A percentile compares a stretch with the other conserved stretches of the same genome.
Evolutionary conservation across 2,329 filamentous ascomycete genomes (phyloP).

Genomic region (Alternaria sp.): DNA sequence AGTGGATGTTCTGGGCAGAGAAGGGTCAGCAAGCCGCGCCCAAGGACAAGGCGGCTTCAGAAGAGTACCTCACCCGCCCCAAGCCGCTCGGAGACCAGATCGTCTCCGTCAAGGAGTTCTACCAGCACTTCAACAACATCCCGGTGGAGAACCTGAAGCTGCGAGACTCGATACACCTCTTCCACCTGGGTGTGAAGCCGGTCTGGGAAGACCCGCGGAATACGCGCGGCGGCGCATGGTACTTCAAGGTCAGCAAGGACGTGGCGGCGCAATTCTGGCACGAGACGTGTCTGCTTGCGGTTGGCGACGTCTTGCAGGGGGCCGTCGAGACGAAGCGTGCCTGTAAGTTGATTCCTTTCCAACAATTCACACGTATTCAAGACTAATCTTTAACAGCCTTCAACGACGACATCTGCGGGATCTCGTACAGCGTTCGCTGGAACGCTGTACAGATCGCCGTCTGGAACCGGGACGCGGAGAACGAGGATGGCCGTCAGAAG

Average conservation of each 20-base stretch:
- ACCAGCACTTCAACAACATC: slow-evolving; percentile 70
- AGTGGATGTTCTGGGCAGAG: slow-evolving; percentile 62
- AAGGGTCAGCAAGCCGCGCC: slow-evolving; percentile 40
- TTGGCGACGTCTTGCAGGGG: slow-evolving; percentile 79
- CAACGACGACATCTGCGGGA: slow-evolving; percentile 85
- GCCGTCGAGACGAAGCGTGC: slow-evolving; percentile 66
- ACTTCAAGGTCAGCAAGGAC: slow-evolving; percentile 84
- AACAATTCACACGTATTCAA: neutral
- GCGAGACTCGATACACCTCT: slow-evolving; percentile 73
- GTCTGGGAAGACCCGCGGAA: slow-evolving; percentile 90
- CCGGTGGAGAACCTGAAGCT: slow-evolving; percentile 74
- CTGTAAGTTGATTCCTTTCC: slow-evolving; percentile 56
- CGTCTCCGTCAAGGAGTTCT: slow-evolving; percentile 57
- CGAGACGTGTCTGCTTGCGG: slow-evolving; percentile 78
- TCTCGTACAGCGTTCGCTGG: slow-evolving; percentile 86
- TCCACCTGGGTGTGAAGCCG: slow-evolving; percentile 81
- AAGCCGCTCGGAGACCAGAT: slow-evolving; percentile 53
- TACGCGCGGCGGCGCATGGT: slow-evolving; percentile 85
- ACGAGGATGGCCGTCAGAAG: slow-evolving; percentile 77
- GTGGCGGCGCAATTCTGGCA: slow-evolving; percentile 78
- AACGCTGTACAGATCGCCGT: slow-evolving; percentile 87
- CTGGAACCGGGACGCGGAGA: slow-evolving; percentile 89
- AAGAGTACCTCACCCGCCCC: slow-evolving; percentile 55
- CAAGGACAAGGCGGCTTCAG: slow-evolving; percentile 24
- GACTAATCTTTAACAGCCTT: slow-evolving; percentile 41